Percentiles rank a stretch among this genome's conserved stretches.
These are phyloP conservation scores for Aspergillus udagawae DNA, from an alignment of 2,329 filamentous ascomycete genomes.

Conservation along the genomic window DNA sequence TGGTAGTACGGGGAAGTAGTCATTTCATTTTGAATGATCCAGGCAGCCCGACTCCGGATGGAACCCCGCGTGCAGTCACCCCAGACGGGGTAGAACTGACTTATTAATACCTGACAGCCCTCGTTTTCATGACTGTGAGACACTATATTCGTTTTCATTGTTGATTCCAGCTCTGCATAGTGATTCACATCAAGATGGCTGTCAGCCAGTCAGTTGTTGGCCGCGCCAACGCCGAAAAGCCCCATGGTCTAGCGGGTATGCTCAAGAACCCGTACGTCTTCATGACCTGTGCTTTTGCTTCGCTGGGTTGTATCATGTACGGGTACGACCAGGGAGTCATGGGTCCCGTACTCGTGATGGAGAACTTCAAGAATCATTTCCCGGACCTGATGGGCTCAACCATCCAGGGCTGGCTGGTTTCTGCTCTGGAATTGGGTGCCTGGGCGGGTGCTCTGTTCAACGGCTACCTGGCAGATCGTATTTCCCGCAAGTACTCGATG, in stretches of 20 bases:
- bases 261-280: constrained; percentile 41
- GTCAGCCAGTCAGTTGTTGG: constrained; percentile 38
- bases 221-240: constrained; percentile 35
- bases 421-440: constrained; percentile 34
- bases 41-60: no score
- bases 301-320: constrained; percentile 30
- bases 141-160: no score
- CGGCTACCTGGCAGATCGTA: constrained; percentile 25
- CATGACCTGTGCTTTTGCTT: constrained; percentile 34
- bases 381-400: constrained; percentile 28
- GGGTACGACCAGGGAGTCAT: constrained; percentile 37
- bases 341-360: constrained; percentile 33
- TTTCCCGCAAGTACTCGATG: constrained; percentile 32
- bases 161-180: no score
- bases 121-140: no score
- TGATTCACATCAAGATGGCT: constrained; percentile 12
- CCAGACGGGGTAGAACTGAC: no score
- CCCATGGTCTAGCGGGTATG: constrained; percentile 38
- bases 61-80: no score
- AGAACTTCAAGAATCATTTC: constrained; percentile 35
- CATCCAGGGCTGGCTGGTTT: constrained; percentile 31
- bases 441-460: constrained; percentile 30
- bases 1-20: no score
- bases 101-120: no score
- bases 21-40: no score